These are phyloP conservation scores for Priceomyces melissophilus DNA, from an alignment of 805 yeast genomes.

Conservation along the genomic window DNA sequence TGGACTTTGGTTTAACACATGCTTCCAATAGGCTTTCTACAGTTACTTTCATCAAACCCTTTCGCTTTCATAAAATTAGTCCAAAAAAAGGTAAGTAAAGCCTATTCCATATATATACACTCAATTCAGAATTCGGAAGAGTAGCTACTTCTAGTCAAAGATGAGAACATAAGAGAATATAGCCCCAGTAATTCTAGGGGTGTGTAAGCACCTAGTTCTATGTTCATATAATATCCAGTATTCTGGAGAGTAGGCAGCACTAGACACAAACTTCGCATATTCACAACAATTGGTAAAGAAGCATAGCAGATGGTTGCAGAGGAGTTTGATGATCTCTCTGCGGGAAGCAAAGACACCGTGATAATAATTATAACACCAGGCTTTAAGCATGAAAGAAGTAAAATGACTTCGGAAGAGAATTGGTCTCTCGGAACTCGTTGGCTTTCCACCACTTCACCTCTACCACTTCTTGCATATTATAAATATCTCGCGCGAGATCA, in stretches of 20 bases:
- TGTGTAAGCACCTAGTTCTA: slow-evolving; percentile 47
- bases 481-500: no score
- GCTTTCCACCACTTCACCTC: slow-evolving; percentile 37
- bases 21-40: no score
- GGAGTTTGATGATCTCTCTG: slow-evolving; percentile 42
- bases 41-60: slow-evolving; percentile 47
- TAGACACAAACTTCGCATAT: no score
- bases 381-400: slow-evolving; percentile 31
- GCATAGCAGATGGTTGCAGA: slow-evolving; percentile 42
- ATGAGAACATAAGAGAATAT: slow-evolving; percentile 46
- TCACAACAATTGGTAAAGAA: no score
- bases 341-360: slow-evolving; percentile 50
- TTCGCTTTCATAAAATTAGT: no score
- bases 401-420: slow-evolving; percentile 48
- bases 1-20: no score
- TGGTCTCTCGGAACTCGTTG: slow-evolving; percentile 49
- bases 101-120: no score
- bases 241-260: no score
- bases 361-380: slow-evolving; percentile 48
- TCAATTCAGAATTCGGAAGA: slow-evolving; percentile 44
- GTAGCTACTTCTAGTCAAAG: slow-evolving; percentile 47
- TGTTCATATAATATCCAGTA: slow-evolving; percentile 39
- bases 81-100: no score
- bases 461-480: no score
- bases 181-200: slow-evolving; percentile 44